These are phyloP conservation scores for Coleophoma eucalyptorum DNA, from an alignment of 2,329 filamentous ascomycete species.

Conservation along the genomic window DNA sequence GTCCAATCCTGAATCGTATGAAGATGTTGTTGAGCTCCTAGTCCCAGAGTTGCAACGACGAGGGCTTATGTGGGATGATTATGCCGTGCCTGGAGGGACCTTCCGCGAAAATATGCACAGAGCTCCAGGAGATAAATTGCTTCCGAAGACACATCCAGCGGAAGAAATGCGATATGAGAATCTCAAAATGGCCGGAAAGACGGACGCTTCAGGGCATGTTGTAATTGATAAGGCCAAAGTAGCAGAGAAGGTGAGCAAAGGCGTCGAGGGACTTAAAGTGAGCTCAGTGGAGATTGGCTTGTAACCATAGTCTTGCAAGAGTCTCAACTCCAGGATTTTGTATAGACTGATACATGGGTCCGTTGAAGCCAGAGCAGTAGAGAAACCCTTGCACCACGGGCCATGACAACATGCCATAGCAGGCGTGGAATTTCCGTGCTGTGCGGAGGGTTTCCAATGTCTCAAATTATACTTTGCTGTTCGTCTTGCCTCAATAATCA, in stretches of 20 bases:
- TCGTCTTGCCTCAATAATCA: no score
- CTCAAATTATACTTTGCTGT: no score
- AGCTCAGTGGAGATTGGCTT: not conserved
- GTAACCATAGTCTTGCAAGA: no score
- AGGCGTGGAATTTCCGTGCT: no score
- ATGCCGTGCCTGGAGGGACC: constrained; percentile 49
- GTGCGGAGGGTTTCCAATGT: no score
- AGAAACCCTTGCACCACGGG: no score
- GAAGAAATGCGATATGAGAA: not conserved
- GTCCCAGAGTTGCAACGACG: constrained; percentile 58
- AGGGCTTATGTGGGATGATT: constrained; percentile 47
- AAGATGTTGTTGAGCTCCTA: constrained; percentile 61
- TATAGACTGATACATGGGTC: no score
- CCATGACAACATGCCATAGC: no score
- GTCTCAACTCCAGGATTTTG: no score
- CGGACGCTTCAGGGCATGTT: not conserved
- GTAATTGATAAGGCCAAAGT: not conserved
- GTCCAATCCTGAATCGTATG: constrained; percentile 62
- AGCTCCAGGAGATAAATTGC: constrained; percentile 41
- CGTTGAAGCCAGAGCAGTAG: no score
- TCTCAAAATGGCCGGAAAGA: not conserved
- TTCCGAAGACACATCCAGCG: constrained; percentile 43
- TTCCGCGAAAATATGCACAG: constrained; percentile 58
- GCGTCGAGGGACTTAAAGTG: not conserved
- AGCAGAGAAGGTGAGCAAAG: not conserved